These are phyloP conservation scores for Xylariaceae sp. DNA, from an alignment of 2,329 filamentous ascomycete genomes.

Conservation along the genomic window DNA sequence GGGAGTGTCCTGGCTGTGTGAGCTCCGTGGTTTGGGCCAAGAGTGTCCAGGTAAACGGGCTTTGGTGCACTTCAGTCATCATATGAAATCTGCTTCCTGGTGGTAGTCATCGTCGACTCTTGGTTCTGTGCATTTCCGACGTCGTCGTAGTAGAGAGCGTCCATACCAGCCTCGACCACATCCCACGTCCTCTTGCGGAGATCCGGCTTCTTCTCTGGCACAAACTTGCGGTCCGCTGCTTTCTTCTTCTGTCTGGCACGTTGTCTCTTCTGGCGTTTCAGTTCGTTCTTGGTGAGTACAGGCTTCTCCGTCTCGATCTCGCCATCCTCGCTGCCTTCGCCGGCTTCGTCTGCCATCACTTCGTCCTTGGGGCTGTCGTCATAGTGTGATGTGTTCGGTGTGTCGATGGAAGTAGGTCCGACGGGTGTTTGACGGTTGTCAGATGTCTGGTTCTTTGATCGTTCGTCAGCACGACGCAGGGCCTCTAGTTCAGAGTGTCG, in stretches of 20 bases:
- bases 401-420: conserved; percentile 2
- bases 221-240: conserved; percentile 38
- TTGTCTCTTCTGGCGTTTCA: conserved; percentile 35
- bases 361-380: background rate
- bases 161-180: conserved; percentile 59
- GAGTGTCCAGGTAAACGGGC: too few species aligned
- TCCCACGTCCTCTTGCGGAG: conserved; percentile 67
- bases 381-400: background rate
- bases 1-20: background rate
- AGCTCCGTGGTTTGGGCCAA: background rate
- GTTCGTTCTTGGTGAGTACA: conserved; percentile 24
- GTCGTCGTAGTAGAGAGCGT: conserved; percentile 59
- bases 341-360: conserved; percentile 23
- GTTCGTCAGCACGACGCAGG: conserved; percentile 55
- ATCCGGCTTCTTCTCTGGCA: conserved; percentile 54
- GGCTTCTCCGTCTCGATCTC: conserved; percentile 33
- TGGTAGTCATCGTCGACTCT: conserved; percentile 29
- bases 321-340: conserved; percentile 33
- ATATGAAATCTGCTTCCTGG: conserved; percentile 47
- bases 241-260: conserved; percentile 36
- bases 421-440: conserved; percentile 9
- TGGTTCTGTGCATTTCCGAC: conserved; percentile 25
- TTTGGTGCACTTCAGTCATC: conserved; percentile 37
- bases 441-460: conserved; percentile 27
- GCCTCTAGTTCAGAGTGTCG: conserved; percentile 81